A percentile compares a stretch with the other conserved stretches of the same genome.
Conservation (phyloP, 192 early-diverging fungal species). For the Coemansia sp. region DNA sequence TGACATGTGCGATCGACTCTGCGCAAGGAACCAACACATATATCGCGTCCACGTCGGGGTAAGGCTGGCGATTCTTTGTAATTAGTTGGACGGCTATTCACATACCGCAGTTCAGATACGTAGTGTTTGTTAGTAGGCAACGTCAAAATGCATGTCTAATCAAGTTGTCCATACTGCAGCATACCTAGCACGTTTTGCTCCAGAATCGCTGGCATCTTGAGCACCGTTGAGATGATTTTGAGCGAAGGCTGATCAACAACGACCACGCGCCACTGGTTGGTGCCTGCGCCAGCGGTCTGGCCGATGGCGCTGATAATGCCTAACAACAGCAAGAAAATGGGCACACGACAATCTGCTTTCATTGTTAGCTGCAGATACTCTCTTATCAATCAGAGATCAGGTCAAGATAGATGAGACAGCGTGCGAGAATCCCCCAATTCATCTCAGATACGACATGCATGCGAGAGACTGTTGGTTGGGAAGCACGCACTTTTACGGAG, state of each 20-base stretch:
- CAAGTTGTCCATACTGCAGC: not conserved
- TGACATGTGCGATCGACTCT: conserved; percentile 41
- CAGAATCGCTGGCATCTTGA: conserved; percentile 49
- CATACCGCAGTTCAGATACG: not conserved
- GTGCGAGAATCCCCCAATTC: not conserved
- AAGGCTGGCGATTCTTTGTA: conserved; percentile 44
- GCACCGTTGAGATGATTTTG: conserved; percentile 46
- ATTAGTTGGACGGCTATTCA: conserved; percentile 48
- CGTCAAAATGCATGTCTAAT: not conserved
- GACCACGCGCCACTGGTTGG: conserved; percentile 50
- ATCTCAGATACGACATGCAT: conserved; percentile 5
- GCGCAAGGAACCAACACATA: conserved; percentile 52
- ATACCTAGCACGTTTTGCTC: conserved; percentile 51
- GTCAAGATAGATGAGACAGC: not conserved
- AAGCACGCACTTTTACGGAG: conserved; percentile 31
- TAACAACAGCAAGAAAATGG: conserved; percentile 8
- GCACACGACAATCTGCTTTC: not conserved
- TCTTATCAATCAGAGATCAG: not conserved
- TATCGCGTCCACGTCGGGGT: conserved; percentile 51
- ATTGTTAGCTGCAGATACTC: not conserved
- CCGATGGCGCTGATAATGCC: conserved; percentile 48
- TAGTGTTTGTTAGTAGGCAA: not conserved
- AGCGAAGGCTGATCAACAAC: conserved; percentile 51
- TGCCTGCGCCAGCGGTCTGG: conserved; percentile 16
- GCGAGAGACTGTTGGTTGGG: not conserved